Base-by-base conservation (phyloP, 441 rosid species). In the Erodium texanum region DNA sequence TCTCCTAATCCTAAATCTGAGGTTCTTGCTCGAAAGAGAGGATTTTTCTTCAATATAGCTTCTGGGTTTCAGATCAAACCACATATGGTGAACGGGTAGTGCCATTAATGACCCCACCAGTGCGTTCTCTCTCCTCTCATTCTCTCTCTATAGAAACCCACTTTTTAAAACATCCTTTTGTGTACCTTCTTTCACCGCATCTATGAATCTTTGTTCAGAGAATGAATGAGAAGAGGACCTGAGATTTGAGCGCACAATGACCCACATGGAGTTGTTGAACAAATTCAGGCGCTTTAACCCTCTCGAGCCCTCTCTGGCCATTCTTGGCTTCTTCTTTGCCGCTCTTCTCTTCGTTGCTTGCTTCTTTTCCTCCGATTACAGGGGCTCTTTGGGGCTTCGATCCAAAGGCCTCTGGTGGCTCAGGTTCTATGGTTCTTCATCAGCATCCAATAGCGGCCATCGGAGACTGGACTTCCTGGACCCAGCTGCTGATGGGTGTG, bases 341-440 rank as follows among this genome's bases (percentile, higher is more conserved):
- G 77, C 84, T 19, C 69, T 85, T 66, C 80, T 82, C 74, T 81
- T 88, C 58, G 72, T 91, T 77, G 80, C 80, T 61, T 83, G 85
- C 71, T 85, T 89, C 76, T 83, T 87, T 80, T 93, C 84, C 84
- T 81, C 84, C 76, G 96, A 89, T 77, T 87, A 79, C 80, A 77
- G 79, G 72, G 79, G 79, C 16, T 77, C 71, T 58, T 70, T 19
- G 34, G 67, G 71, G 41, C 66, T 71, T 23, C 74, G 24, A 56
- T 18, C 54, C 74, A 63, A 83, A 76, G 24, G 76, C 75, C 73
- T 85, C 83, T 65, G 71, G 74, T 85, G 91, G 92, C 78, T 83
- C 64, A 80, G 79, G 74, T 62, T 79, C 32, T 76, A 84, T 71
- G 87, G 75, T 56, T 72, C 84, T 50, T 67, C 71, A 0, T 43